Conservation (phyloP, 1,284 basidiomycete genomes). For the Grifola frondosa region DNA sequence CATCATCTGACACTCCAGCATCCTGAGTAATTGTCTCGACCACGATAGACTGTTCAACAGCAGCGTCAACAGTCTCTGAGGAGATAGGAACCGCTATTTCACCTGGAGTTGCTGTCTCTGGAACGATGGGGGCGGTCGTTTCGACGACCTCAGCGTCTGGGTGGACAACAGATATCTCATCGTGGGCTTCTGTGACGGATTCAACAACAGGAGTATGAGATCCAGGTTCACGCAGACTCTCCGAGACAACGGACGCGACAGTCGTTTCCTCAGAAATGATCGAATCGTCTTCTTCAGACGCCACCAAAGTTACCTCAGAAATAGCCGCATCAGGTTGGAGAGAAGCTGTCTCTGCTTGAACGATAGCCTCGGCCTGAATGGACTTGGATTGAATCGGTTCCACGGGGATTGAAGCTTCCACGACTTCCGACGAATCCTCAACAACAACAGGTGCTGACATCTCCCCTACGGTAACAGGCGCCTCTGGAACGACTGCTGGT, state of each 20-base stretch:
- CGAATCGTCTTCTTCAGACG: not conserved
- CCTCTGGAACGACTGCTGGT: not conserved
- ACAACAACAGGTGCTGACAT: not conserved
- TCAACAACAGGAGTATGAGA: not conserved
- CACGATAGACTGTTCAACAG: not conserved
- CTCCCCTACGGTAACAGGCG: not conserved
- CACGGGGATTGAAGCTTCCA: too few species aligned
- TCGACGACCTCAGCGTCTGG: not conserved
- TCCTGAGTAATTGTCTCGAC: not conserved
- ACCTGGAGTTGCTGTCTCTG: not conserved
- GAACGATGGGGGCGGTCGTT: not conserved
- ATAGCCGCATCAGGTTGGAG: slow-evolving; percentile 1
- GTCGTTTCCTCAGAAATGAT: not conserved
- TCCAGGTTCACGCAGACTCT: not conserved
- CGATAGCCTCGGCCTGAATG: not conserved
- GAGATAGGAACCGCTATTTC: not conserved
- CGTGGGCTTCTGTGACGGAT: not conserved
- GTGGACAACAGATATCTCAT: not conserved
- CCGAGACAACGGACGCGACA: not conserved
- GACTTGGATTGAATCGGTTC: too few species aligned
- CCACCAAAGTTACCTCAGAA: slow-evolving; percentile 2
- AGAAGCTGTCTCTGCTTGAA: slow-evolving; percentile 1
- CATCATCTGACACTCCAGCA: not conserved
- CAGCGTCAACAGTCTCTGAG: not conserved
- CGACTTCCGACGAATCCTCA: not conserved